Evolutionary conservation across 495 filamentous ascomycete genomes (phyloP).

Genomic region (Alectoria sarmentosa): DNA sequence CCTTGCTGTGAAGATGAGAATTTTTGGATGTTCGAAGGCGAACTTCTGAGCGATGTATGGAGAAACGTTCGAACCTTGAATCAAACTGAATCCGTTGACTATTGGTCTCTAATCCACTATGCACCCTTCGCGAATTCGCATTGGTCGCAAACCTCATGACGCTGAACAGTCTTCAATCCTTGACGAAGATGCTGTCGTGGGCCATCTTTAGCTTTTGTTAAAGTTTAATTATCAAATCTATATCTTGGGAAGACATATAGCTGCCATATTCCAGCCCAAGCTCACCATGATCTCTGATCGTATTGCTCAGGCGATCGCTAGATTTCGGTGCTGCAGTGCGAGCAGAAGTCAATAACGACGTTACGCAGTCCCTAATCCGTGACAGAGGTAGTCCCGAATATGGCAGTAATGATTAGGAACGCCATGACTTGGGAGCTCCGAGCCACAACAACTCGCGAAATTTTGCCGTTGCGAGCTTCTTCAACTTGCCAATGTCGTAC

Average conservation of each 20-base stretch:
- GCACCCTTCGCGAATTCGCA: no score
- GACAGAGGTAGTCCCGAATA: constrained; percentile 6
- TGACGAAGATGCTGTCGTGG: not conserved
- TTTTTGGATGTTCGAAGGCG: not conserved
- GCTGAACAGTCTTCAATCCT: not conserved
- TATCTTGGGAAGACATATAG: no score
- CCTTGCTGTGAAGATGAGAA: not conserved
- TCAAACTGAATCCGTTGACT: not conserved
- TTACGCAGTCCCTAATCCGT: constrained; percentile 6
- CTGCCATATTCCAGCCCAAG: not conserved
- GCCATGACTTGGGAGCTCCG: not conserved
- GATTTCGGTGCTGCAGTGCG: not conserved
- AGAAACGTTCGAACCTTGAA: not conserved
- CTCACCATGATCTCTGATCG: constrained; percentile 1
- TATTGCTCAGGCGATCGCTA: not conserved
- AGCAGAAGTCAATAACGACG: not conserved
- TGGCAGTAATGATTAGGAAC: not conserved
- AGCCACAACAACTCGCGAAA: not conserved
- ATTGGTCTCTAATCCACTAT: not conserved
- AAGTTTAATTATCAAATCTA: not conserved
- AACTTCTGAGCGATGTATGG: no score
- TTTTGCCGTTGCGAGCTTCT: not conserved
- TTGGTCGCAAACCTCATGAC: no score
- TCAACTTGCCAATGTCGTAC: constrained; percentile 3
- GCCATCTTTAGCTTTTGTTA: not conserved